A percentile compares a stretch with the other conserved stretches of the same genome.
Conservation (phyloP, 1,284 basidiomycete genomes). For the Pascua sp. region DNA sequence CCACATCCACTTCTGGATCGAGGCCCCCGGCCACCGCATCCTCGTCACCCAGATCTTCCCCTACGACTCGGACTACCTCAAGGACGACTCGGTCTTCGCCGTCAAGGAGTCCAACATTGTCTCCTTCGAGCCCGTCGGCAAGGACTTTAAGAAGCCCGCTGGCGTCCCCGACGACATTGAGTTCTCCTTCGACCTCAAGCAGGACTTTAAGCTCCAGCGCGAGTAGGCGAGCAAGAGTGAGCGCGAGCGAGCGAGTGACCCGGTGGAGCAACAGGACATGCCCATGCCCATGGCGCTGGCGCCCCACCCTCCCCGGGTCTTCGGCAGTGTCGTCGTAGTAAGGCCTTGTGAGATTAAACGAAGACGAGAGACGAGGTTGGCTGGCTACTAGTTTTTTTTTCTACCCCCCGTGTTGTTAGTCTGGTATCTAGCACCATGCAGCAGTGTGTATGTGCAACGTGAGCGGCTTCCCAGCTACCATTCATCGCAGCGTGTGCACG, state of each 20-base stretch:
- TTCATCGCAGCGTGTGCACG: too few relatives aligned
- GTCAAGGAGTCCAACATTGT: conserved; percentile 39
- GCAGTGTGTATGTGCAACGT: too few relatives aligned
- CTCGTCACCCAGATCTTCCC: conserved; percentile 46
- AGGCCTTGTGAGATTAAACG: too few relatives aligned
- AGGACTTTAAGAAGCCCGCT: conserved; percentile 6
- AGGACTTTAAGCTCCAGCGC: conserved; percentile 23
- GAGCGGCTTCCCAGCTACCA: too few relatives aligned
- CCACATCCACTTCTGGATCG: conserved; percentile 45
- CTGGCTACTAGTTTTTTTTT: too few relatives aligned
- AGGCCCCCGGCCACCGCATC: conserved; percentile 30
- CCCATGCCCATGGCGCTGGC: too few relatives aligned
- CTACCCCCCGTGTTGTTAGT: too few relatives aligned
- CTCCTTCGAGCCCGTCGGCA: conserved; percentile 23
- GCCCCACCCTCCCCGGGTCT: too few relatives aligned
- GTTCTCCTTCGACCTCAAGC: conserved; percentile 23
- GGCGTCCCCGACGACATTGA: conserved; percentile 7
- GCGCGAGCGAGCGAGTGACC: neutral
- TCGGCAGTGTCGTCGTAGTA: too few relatives aligned
- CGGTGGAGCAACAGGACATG: too few relatives aligned
- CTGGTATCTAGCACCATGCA: too few relatives aligned
- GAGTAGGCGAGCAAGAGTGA: neutral
- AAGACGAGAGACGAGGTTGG: too few relatives aligned
- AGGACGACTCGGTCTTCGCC: conserved; percentile 49
- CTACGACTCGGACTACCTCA: conserved; percentile 43